Evolutionary conservation across 2,329 filamentous ascomycete genomes (phyloP), one percentile per base, ranked within the genome.

Genomic region (Cercospora brassicicola): DNA sequence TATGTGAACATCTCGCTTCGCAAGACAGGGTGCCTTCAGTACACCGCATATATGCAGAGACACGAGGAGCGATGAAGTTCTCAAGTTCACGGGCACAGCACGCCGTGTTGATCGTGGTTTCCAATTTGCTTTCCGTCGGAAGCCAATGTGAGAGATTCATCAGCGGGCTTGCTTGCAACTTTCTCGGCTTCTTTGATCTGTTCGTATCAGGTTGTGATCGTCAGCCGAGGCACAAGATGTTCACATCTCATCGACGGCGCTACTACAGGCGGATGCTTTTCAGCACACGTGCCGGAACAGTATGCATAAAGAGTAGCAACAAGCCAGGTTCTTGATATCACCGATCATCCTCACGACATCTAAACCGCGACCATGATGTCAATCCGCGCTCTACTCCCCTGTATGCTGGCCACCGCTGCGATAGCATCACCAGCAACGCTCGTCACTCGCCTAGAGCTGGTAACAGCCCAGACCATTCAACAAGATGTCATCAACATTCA

Each of bases 401-500:
- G 26, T 23, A 18, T 57, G 8, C 62, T 68, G 28, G 62, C 48
- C 3, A 53, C 66, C 2, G 26, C 67, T 13, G 55, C 65, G n/a
- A 62, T 57, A 45, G 65, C 67, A 26, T 65, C 57, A 31, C 65
- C 61, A 26, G 45, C 67, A 8, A 26, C 39, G 18, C 57, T 42
- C 26, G 31, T 62, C 28, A 30, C 55, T 51, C 66, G 66, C 18
- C 66, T 63, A 59, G 69, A 65, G 15, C 36, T 73, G 48, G 70
- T 73, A 45, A 73, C 69, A 0, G 66, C 71, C n/a, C 59, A 66
- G 23, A 68, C 64, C 15, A 65, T 73, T 26, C 69, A 72, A 64
- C 63, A 62, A 55, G 71, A 73, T 45, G 67, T 74, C 45, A 61
- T 62, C 20, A 68, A 68, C 65, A 74, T 74, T 51, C 33, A 73